Evolutionary conservation across 2,329 filamentous ascomycete genomes (phyloP), one percentile per base, ranked within the genome.

Genomic region (Hymenoscyphus albidus): DNA sequence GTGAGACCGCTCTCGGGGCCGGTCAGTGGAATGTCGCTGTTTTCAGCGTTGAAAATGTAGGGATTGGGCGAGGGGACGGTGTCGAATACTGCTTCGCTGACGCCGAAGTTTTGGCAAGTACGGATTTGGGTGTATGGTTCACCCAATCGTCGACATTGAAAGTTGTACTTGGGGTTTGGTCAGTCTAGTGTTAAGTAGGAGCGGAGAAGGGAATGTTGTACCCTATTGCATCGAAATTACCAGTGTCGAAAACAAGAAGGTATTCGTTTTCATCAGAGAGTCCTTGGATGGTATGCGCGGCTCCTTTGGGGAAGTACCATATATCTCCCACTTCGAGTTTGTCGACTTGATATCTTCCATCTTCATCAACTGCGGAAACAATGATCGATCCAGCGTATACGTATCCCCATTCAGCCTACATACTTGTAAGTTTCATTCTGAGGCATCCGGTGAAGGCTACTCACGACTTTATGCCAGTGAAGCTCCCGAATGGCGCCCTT

Each of bases 131-230:
- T 0, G 87, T 90, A 72, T 89, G 87, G 0, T 82, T 78, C 42
- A 91, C 80, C 88, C 88, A 90, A 77, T 91, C 88, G 67, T 88
- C 87, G 31, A 90, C 80, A 77, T 86, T 88, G 79, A 90, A 91
- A 0, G 88, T 90, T 0, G 85, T 88, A 81, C 85, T 62, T 39
- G 32, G 44, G 9, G 22, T n/a, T 12, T 18, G 7, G 54, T 40
- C 22, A 54, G 48, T 10, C 3, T 3, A 4, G 18, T 54, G 3
- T 13, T 12, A 22, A 3, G 3, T 4, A 18, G 13, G 13, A 12
- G 22, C 9, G 9, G 18, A 12, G 22, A 27, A 10, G 13, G 48
- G 48, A 10, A 22, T 4, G 5, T 13, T 10, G 31, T 54, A 54
- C 48, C 48, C 48, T 27, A 54, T 18, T 27, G 48, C 48, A 27